Base-by-base conservation (phyloP, 2,329 filamentous ascomycete species). In the Malbranchea zuffiana region DNA sequence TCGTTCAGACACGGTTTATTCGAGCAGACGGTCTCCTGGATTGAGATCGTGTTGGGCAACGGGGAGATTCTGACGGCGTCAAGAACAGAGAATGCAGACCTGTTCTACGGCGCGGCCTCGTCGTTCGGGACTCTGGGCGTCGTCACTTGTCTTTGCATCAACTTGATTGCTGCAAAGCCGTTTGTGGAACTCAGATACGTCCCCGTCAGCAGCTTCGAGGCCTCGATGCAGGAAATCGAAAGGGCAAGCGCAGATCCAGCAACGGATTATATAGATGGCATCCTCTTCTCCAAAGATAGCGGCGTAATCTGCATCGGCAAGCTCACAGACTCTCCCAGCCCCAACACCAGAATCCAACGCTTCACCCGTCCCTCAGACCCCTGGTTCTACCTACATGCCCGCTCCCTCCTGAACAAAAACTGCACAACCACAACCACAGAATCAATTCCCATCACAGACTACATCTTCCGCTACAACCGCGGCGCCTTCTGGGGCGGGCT, bases 321-420 rank as follows among this genome's bases (percentile, higher is more conserved):
- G 4, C 56, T 80, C 7, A 65, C 67, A 1, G 62, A 78, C 37
- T 50, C 59, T 0, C 41, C 65, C 0, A 64, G 13, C 5, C 5
- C 23, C 21, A 26, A 35, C 3, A 21, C 13, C 2, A 52, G 51
- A 29, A 47, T 60, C 1, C 59, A 57, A 17, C 62, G 53, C 0
- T 80, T 83, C 54, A 71, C 69, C n/a, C 62, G 69, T 7, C 60
- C 70, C 0, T 55, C 54, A 3, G 80, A 86, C 45, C 74, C 77
- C 0, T 86, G 80, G 81, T 83, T 82, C 52, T 85, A 83, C 42
- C 60, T 83, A 2, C 79, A 81, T 44, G 78, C 72, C 1, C 57
- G 72, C 44, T 55, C 65, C 11, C 44, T 45, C n/a, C 12, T 35
- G 11, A 15, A 21, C 3, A 20, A 30, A 10, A 32, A 34, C 5